These are phyloP conservation scores for Hygrophoropsis aurantiaca DNA, from an alignment of 768 basidiomycete species.

Conservation along the genomic window DNA sequence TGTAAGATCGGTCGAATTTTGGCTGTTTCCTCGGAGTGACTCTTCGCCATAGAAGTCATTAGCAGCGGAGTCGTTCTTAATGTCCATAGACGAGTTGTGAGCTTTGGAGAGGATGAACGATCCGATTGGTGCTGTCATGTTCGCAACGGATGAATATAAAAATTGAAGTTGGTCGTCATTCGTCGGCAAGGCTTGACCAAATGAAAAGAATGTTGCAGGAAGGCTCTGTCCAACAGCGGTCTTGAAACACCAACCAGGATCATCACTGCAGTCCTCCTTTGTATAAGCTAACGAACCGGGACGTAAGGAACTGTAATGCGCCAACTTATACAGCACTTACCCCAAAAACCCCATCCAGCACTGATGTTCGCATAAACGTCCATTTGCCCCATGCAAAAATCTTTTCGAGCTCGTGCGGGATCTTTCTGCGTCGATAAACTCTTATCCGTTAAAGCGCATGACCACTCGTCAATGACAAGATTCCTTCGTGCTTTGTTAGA, in stretches of 20 bases:
- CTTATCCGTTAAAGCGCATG: conserved; percentile 45
- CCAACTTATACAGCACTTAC: conserved; percentile 34
- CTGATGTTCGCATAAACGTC: conserved; percentile 53
- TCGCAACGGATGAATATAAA: conserved; percentile 14
- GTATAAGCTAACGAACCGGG: conserved; percentile 47
- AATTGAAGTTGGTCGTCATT: conserved; percentile 22
- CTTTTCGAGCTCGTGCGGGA: conserved; percentile 39
- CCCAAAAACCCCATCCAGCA: conserved; percentile 73
- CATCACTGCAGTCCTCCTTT: conserved; percentile 58
- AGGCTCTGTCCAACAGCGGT: conserved; percentile 55
- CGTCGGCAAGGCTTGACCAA: conserved; percentile 29
- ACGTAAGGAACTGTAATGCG: neutral
- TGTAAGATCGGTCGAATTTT: neutral
- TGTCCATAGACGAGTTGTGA: neutral
- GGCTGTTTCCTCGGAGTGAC: too few relatives aligned
- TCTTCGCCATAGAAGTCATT: too few relatives aligned
- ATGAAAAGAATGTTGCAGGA: conserved; percentile 58
- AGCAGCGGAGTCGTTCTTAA: neutral
- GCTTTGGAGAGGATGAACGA: conserved; percentile 9
- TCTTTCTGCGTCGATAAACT: conserved; percentile 51
- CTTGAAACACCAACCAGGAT: conserved; percentile 72
- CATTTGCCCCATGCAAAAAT: conserved; percentile 62
- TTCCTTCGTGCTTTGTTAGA: conserved; percentile 36
- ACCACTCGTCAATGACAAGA: conserved; percentile 53
- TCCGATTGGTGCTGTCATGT: conserved; percentile 12